A percentile compares a stretch with the other conserved stretches of the same genome.
These are phyloP conservation scores for Candida lessepsii DNA, from an alignment of 805 yeast species.

Conservation along the genomic window DNA sequence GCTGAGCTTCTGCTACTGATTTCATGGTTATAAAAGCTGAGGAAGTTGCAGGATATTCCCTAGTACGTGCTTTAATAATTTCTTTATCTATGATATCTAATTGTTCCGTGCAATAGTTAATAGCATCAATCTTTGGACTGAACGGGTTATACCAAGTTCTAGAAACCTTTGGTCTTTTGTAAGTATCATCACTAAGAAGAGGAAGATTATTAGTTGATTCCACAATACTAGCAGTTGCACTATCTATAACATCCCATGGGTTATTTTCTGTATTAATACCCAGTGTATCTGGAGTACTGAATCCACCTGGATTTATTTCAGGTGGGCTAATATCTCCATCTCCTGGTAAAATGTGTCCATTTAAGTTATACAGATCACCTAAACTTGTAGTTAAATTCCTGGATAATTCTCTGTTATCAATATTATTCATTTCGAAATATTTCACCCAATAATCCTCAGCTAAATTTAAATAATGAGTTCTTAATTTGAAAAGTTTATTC, in stretches of 20 bases:
- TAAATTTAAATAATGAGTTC: conserved; percentile 51
- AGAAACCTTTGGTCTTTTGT: conserved; percentile 58
- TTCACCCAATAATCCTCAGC: conserved; percentile 74
- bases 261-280: conserved; percentile 1
- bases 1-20: conserved; percentile 91
- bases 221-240: conserved; percentile 3
- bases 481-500: conserved; percentile 59
- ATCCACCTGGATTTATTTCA: conserved; percentile 5
- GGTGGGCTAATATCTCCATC: conserved; percentile 8
- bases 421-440: conserved; percentile 47
- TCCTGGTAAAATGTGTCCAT: not conserved
- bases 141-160: conserved; percentile 60
- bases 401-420: conserved; percentile 24
- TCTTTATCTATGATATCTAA: conserved; percentile 69
- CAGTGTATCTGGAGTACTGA: conserved; percentile 5
- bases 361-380: conserved; percentile 29
- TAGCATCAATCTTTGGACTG: conserved; percentile 78
- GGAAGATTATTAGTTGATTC: conserved; percentile 19
- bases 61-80: conserved; percentile 60
- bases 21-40: conserved; percentile 95
- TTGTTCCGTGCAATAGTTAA: conserved; percentile 69
- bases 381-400: conserved; percentile 26
- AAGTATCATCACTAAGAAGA: conserved; percentile 24
- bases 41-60: conserved; percentile 78
- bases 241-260: not conserved